Evolutionary conservation across 768 basidiomycete species (phyloP).

Genomic region (Guyanaporus albipodus): DNA sequence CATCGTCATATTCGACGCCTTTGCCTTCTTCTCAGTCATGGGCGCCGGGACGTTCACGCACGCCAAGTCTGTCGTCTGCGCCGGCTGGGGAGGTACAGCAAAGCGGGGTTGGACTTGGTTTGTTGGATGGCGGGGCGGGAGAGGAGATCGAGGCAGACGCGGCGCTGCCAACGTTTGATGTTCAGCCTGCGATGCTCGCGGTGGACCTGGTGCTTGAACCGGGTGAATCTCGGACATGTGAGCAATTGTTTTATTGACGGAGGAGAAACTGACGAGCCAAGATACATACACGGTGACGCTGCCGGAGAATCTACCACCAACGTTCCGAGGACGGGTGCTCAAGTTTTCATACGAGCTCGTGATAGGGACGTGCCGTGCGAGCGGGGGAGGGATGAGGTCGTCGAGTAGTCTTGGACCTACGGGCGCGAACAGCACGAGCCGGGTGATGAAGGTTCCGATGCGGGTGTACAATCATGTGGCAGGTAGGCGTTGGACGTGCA

Average conservation of each 20-base stretch:
- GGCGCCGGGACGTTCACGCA: slow-evolving; percentile 15
- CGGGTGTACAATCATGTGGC: slow-evolving; percentile 85
- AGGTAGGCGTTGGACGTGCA: too few relatives aligned
- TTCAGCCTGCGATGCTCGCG: slow-evolving; percentile 81
- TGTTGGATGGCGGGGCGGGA: slow-evolving; percentile 25
- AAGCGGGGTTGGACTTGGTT: slow-evolving; percentile 31
- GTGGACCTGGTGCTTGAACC: slow-evolving; percentile 80
- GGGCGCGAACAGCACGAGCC: slow-evolving; percentile 53
- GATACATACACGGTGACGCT: slow-evolving; percentile 77
- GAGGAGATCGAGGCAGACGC: slow-evolving; percentile 57
- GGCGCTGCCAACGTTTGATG: slow-evolving; percentile 81
- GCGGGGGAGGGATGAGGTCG: slow-evolving; percentile 27
- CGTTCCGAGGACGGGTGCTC: slow-evolving; percentile 80
- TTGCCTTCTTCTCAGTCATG: slow-evolving; percentile 25
- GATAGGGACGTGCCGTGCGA: slow-evolving; percentile 80
- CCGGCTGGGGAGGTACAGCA: slow-evolving; percentile 2
- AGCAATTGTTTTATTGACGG: neutral
- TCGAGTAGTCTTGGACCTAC: slow-evolving; percentile 32
- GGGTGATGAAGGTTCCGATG: slow-evolving; percentile 89
- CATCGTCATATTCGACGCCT: slow-evolving; percentile 31
- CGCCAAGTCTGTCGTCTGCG: slow-evolving; percentile 24
- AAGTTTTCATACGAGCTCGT: slow-evolving; percentile 87
- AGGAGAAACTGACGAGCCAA: slow-evolving; percentile 28
- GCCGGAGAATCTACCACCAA: slow-evolving; percentile 82
- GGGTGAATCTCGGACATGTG: slow-evolving; percentile 84